phyloP scores from a whole-genome alignment of 805 yeast species.

The Peterozyma xylosa region DNA sequence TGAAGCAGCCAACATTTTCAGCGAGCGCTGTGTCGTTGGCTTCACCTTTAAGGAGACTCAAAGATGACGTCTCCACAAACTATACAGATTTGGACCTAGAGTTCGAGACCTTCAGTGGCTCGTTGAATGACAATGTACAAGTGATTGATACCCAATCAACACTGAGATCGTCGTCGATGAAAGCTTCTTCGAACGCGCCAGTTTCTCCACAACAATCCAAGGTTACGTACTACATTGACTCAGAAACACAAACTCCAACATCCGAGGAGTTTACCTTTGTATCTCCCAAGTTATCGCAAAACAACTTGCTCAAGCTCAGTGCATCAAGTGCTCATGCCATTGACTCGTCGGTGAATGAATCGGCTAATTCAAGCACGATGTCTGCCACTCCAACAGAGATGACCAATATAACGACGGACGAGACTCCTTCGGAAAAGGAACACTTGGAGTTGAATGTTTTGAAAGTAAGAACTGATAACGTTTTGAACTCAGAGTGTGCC shows the following conservation, averaged over 20 bases:
- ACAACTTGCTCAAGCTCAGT: not conserved
- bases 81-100: conserved; percentile 21
- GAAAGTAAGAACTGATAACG: conserved; percentile 6
- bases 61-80: conserved; percentile 12
- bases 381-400: not conserved
- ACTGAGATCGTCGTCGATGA: not conserved
- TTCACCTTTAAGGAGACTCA: not conserved
- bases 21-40: conserved; percentile 1
- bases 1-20: not conserved
- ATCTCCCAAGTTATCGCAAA: conserved; percentile 1
- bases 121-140: conserved; percentile 20
- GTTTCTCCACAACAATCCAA: not conserved
- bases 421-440: not conserved
- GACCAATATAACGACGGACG: not conserved
- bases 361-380: not conserved
- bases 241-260: not conserved
- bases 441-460: conserved; percentile 1
- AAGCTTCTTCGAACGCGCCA: not conserved
- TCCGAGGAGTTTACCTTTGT: conserved; percentile 5
- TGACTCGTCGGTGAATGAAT: not conserved
- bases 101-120: conserved; percentile 23
- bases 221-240: not conserved
- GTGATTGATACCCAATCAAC: conserved; percentile 1
- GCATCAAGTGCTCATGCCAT: not conserved
- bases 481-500: not conserved